phyloP scores from a whole-genome alignment of 352 stramenopile species.

The Phytophthora aleatoria region DNA sequence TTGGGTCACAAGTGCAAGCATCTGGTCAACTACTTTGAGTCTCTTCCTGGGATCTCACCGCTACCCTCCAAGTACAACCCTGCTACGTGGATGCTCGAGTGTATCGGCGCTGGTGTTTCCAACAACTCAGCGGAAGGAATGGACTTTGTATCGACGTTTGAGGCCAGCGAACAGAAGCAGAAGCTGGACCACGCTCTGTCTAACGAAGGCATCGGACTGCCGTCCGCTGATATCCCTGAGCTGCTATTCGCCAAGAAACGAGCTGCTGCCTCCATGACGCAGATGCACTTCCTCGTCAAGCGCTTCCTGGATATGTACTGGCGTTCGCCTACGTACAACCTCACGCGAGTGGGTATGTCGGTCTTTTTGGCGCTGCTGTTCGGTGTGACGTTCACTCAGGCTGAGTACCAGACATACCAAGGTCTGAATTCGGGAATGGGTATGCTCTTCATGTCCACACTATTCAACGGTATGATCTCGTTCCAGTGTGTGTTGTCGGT shows the following conservation, averaged over 20 bases:
- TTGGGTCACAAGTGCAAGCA: slow-evolving; percentile 54
- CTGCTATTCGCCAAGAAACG: not conserved
- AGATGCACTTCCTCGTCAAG: slow-evolving; percentile 1
- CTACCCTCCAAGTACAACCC: slow-evolving; percentile 77
- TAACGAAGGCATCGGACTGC: not conserved
- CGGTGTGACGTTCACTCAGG: slow-evolving; percentile 62
- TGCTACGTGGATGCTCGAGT: slow-evolving; percentile 90
- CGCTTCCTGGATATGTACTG: slow-evolving; percentile 31
- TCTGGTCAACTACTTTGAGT: slow-evolving; percentile 54
- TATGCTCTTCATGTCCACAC: slow-evolving; percentile 85
- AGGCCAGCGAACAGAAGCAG: slow-evolving; percentile 27
- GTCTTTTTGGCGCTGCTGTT: slow-evolving; percentile 86
- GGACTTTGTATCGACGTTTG: slow-evolving; percentile 47
- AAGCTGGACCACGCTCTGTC: slow-evolving; percentile 18
- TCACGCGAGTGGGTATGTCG: slow-evolving; percentile 63
- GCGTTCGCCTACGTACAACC: slow-evolving; percentile 26
- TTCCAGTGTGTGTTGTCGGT: slow-evolving; percentile 75
- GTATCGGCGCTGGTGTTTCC: slow-evolving; percentile 60
- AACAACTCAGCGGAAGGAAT: slow-evolving; percentile 27
- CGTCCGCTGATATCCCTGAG: not conserved
- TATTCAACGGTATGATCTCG: slow-evolving; percentile 85
- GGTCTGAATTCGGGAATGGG: slow-evolving; percentile 66
- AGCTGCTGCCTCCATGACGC: not conserved
- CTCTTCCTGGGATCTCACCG: slow-evolving; percentile 30
- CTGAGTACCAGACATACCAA: slow-evolving; percentile 48